phyloP scores from a whole-genome alignment of 257 asterid genomes.

The Nicotiana paniculata region DNA sequence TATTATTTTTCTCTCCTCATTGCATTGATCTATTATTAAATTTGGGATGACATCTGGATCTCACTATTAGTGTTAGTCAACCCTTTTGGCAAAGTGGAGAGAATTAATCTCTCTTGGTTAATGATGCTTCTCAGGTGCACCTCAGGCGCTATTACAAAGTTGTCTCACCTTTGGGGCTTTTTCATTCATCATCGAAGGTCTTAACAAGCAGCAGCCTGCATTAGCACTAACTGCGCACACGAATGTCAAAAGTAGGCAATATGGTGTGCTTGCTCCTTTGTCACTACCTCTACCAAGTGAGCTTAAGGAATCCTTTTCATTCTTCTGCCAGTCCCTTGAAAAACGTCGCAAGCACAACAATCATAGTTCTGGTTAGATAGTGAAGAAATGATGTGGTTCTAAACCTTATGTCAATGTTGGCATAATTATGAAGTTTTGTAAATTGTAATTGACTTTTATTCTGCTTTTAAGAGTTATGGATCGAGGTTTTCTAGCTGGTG shows the following conservation, averaged over 20 bases:
- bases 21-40: background rate
- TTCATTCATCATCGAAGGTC: conserved; percentile 82
- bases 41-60: background rate
- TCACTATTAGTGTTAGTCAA: background rate
- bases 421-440: background rate
- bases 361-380: background rate
- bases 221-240: conserved; percentile 47
- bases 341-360: conserved; percentile 29
- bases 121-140: conserved; percentile 58
- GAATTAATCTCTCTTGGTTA: background rate
- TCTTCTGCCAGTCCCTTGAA: conserved; percentile 59
- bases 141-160: conserved; percentile 88
- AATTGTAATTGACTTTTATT: background rate
- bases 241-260: conserved; percentile 24
- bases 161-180: conserved; percentile 92
- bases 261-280: conserved; percentile 57
- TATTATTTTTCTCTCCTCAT: background rate
- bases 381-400: background rate
- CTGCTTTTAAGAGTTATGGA: background rate
- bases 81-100: background rate
- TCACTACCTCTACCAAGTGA: conserved; percentile 79
- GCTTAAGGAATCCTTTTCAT: conserved; percentile 72
- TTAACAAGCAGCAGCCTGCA: conserved; percentile 86
- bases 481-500: background rate
- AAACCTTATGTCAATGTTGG: background rate